Percentiles rank a stretch among this genome's conserved stretches.
These are phyloP conservation scores for Myxozyma neotropica DNA, from an alignment of 805 yeast genomes.

Conservation along the genomic window DNA sequence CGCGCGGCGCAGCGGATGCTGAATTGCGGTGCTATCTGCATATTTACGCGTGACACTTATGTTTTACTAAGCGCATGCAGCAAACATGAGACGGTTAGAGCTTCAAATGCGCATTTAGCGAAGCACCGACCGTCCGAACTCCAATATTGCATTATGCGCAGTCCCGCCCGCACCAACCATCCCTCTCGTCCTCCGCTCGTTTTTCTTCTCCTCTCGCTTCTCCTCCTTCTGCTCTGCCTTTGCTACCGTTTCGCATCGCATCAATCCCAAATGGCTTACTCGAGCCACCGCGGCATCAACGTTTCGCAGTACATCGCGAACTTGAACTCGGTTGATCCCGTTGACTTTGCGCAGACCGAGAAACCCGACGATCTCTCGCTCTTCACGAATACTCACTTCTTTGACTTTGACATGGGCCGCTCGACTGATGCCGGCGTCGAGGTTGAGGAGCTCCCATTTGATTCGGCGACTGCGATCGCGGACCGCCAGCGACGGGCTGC, in stretches of 20 bases:
- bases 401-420: constrained; percentile 50
- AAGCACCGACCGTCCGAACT: too few relatives aligned
- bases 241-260: not conserved
- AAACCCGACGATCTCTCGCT: constrained; percentile 45
- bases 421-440: constrained; percentile 48
- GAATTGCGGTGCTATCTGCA: too few relatives aligned
- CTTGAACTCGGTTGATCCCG: constrained; percentile 42
- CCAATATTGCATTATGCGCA: not conserved
- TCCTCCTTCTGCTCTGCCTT: too few relatives aligned
- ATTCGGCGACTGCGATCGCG: too few relatives aligned
- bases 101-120: not conserved
- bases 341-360: constrained; percentile 30
- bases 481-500: too few relatives aligned
- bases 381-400: constrained; percentile 49
- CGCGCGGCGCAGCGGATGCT: not conserved
- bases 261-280: constrained; percentile 25
- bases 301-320: constrained; percentile 42
- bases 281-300: constrained; percentile 37
- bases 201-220: not conserved
- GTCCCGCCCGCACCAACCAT: constrained; percentile 2
- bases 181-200: not conserved
- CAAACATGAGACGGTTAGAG: not conserved
- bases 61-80: not conserved
- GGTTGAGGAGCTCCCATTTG: constrained; percentile 34
- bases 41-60: too few relatives aligned